phyloP scores from a whole-genome alignment of 768 basidiomycete genomes.

The Suillus alpinus region DNA sequence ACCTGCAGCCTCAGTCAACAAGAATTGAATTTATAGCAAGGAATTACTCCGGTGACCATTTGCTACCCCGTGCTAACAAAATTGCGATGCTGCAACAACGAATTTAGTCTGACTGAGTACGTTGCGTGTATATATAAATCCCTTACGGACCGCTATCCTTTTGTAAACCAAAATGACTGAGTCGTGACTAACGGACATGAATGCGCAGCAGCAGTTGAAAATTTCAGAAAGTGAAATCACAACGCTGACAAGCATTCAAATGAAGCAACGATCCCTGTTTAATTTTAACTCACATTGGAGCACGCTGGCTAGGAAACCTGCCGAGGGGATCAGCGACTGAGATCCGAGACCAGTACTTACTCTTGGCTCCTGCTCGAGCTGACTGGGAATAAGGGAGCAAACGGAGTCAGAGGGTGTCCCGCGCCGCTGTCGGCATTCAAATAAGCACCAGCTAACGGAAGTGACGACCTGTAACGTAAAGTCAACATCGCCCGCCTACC shows the following conservation, averaged over 20 bases:
- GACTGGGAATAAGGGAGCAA: neutral
- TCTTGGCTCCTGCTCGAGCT: neutral
- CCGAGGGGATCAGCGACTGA: neutral
- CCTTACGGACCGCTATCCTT: too few species aligned
- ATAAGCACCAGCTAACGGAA: neutral
- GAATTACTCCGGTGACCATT: too few species aligned
- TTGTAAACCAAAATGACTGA: too few species aligned
- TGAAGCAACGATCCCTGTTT: neutral
- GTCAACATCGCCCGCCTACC: neutral
- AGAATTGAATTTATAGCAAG: too few species aligned
- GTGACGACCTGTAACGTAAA: neutral
- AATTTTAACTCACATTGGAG: neutral
- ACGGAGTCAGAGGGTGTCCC: neutral
- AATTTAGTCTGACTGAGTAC: too few species aligned
- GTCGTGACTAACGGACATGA: neutral
- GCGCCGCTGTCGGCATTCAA: neutral
- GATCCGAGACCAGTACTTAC: neutral
- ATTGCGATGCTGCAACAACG: too few species aligned
- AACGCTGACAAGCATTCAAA: neutral
- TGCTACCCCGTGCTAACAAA: too few species aligned
- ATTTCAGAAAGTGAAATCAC: neutral
- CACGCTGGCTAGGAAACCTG: neutral
- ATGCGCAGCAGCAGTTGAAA: neutral
- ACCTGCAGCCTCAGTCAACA: too few species aligned
- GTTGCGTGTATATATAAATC: too few species aligned